These are phyloP conservation scores for Globisporangium paroecandrum DNA, from an alignment of 352 stramenopile genomes.

Conservation along the genomic window DNA sequence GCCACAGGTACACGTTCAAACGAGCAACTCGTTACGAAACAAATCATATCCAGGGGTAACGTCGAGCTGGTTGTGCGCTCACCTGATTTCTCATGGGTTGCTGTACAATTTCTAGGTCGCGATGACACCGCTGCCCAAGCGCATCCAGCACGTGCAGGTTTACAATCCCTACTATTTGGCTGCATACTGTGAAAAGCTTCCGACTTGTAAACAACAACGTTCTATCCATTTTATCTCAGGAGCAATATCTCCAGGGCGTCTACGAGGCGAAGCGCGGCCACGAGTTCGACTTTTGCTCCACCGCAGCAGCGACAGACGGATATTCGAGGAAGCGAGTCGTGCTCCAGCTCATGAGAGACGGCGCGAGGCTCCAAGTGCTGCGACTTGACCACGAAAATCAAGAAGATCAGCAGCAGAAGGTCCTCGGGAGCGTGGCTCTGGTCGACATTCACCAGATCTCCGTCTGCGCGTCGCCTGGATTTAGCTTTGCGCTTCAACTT, in stretches of 20 bases:
- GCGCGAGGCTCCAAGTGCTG: conserved; percentile 6
- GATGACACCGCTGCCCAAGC: conserved; percentile 21
- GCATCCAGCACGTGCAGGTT: conserved; percentile 31
- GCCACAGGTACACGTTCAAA: conserved; percentile 12
- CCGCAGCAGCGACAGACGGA: neutral
- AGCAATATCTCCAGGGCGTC: conserved; percentile 22
- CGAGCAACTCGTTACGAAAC: too few relatives aligned
- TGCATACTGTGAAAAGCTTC: too few relatives aligned
- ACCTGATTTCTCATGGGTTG: neutral
- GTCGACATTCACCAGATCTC: conserved; percentile 11
- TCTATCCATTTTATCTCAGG: neutral
- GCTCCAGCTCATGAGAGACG: conserved; percentile 8
- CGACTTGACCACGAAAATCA: neutral
- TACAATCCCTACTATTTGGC: too few relatives aligned
- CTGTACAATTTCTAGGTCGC: conserved; percentile 13
- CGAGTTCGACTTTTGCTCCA: conserved; percentile 9
- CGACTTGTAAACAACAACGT: too few relatives aligned
- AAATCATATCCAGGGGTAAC: too few relatives aligned
- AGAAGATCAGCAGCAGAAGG: neutral
- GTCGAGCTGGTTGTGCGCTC: too few relatives aligned
- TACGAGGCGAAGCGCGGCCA: conserved; percentile 30
- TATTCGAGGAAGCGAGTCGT: neutral
- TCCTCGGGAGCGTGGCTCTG: conserved; percentile 6
- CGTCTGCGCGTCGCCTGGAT: neutral
- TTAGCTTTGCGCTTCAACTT: conserved; percentile 5